A percentile compares a stretch with the other conserved stretches of the same genome.
Conservation (phyloP, 148 eudicot species). For the Simmondsia chinensis region DNA sequence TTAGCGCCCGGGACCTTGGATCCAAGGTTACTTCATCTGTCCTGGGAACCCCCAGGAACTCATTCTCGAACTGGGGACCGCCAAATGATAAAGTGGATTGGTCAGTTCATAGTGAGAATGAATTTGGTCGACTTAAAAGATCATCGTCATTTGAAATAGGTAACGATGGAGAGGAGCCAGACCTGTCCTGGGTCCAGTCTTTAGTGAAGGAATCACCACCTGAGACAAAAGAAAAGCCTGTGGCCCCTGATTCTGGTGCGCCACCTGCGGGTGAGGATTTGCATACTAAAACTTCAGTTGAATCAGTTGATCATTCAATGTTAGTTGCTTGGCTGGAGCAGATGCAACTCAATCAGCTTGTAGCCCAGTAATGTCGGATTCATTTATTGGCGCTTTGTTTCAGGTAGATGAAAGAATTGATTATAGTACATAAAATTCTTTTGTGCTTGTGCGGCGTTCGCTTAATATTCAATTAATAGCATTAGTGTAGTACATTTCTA, state of each 20-base stretch:
- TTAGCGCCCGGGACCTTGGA: constrained; percentile 52
- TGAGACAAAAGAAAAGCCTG: constrained; percentile 28
- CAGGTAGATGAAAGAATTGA: constrained; percentile 13
- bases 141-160: constrained; percentile 42
- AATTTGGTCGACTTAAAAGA: constrained; percentile 17
- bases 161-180: constrained; percentile 50
- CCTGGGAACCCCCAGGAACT: constrained; percentile 32
- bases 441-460: constrained; percentile 4
- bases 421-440: constrained; percentile 20
- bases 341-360: constrained; percentile 67
- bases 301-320: constrained; percentile 38
- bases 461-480: constrained; percentile 7
- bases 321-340: constrained; percentile 71
- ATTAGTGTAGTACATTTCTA: neutral
- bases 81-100: constrained; percentile 40
- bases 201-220: constrained; percentile 70
- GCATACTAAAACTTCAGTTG: constrained; percentile 20
- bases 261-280: constrained; percentile 27
- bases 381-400: constrained; percentile 3
- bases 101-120: constrained; percentile 29
- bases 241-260: constrained; percentile 26
- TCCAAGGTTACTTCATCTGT: constrained; percentile 19
- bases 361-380: constrained; percentile 23
- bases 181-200: constrained; percentile 70
- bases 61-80: constrained; percentile 51